Conservation (phyloP, 176 grass and related monocot genomes). For the Elaeis guineensis region DNA sequence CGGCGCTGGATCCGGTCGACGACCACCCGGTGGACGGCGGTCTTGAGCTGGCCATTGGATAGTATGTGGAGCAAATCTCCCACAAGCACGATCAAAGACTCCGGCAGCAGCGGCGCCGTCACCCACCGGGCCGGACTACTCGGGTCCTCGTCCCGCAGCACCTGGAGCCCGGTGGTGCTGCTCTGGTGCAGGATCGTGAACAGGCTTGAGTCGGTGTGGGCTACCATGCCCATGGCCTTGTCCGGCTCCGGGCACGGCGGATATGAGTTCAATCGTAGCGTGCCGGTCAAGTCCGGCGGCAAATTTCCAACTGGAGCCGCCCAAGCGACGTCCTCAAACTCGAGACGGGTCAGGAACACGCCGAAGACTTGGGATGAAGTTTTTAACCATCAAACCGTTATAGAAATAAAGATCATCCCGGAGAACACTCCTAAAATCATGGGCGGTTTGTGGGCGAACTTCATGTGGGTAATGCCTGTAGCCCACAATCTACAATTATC, state of each 20-base stretch:
- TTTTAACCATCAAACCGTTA: too few relatives aligned
- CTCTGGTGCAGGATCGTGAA: conserved; percentile 86
- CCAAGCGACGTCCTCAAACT: conserved; percentile 27
- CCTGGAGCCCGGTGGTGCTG: conserved; percentile 69
- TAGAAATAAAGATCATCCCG: too few relatives aligned
- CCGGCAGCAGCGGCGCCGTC: conserved; percentile 40
- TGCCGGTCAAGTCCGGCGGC: conserved; percentile 27
- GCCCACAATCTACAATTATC: too few relatives aligned
- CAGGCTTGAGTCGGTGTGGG: conserved; percentile 93
- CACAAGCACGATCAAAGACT: conserved; percentile 56
- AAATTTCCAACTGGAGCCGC: conserved; percentile 22
- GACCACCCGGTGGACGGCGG: too few relatives aligned
- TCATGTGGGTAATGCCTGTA: too few relatives aligned
- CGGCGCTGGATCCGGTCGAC: too few relatives aligned
- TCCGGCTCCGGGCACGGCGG: conserved; percentile 77
- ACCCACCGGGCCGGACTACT: conserved; percentile 43
- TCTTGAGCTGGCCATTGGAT: too few relatives aligned
- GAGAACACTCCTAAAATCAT: too few relatives aligned
- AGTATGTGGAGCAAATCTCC: conserved; percentile 47
- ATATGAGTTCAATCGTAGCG: conserved; percentile 36
- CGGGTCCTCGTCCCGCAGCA: conserved; percentile 25
- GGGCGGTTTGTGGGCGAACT: too few relatives aligned
- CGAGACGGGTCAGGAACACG: too few relatives aligned
- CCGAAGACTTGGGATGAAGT: too few relatives aligned
- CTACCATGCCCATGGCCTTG: conserved; percentile 64